Conservation (phyloP, 495 filamentous ascomycete species). For the Xylaria palmicola region DNA sequence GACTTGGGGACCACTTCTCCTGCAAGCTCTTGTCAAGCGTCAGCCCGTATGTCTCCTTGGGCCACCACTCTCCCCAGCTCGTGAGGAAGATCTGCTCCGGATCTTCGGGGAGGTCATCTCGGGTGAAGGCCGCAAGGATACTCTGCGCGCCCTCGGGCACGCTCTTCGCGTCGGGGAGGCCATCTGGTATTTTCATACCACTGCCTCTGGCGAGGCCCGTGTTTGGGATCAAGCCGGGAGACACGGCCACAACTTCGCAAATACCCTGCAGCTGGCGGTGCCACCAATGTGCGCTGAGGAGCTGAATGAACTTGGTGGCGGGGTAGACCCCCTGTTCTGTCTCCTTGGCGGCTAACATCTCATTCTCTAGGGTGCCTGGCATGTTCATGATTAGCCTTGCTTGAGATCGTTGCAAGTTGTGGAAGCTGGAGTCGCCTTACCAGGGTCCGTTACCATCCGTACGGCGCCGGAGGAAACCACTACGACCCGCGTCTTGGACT, state of each 20-base stretch:
- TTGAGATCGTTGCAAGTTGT: background rate
- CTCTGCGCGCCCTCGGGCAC: slow-evolving; percentile 40
- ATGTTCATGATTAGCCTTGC: slow-evolving; percentile 3
- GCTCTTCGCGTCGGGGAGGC: slow-evolving; percentile 39
- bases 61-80: slow-evolving; percentile 51
- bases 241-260: slow-evolving; percentile 43
- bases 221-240: slow-evolving; percentile 42
- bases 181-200: slow-evolving; percentile 12
- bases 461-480: slow-evolving; percentile 42
- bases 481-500: slow-evolving; percentile 38
- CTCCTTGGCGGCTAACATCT: slow-evolving; percentile 32
- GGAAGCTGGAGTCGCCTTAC: slow-evolving; percentile 18
- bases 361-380: slow-evolving; percentile 27
- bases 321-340: slow-evolving; percentile 27
- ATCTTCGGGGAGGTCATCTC: slow-evolving; percentile 45
- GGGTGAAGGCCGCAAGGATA: slow-evolving; percentile 40
- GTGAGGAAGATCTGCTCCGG: slow-evolving; percentile 47
- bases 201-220: slow-evolving; percentile 31
- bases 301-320: slow-evolving; percentile 43
- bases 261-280: slow-evolving; percentile 40
- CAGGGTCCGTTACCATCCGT: slow-evolving; percentile 30
- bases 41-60: slow-evolving; percentile 35
- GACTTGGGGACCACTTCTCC: slow-evolving; percentile 44
- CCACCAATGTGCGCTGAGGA: slow-evolving; percentile 50
- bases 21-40: slow-evolving; percentile 41